Conservation (phyloP, 176 grass and related monocot species). For the Typha latifolia region DNA sequence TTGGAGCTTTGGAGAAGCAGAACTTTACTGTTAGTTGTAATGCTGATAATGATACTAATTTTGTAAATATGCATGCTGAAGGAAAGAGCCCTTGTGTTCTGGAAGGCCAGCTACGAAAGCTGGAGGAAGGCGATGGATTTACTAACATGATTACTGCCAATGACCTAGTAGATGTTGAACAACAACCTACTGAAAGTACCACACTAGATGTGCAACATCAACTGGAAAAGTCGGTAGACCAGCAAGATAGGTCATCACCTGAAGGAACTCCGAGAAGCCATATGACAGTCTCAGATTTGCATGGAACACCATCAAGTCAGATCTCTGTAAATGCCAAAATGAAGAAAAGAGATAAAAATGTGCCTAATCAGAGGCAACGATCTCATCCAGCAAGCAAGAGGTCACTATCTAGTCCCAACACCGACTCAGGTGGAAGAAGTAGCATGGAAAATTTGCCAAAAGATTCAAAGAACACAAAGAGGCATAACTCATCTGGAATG, state of each 20-base stretch:
- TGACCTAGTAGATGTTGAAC: slow-evolving; percentile 24
- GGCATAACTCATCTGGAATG: slow-evolving; percentile 33
- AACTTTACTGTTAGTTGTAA: slow-evolving; percentile 12
- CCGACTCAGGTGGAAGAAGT: slow-evolving; percentile 43
- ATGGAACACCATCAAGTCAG: slow-evolving; percentile 83
- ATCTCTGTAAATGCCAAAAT: slow-evolving; percentile 70
- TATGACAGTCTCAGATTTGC: slow-evolving; percentile 36
- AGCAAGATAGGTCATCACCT: slow-evolving; percentile 28
- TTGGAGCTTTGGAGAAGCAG: slow-evolving; percentile 59
- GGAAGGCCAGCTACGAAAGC: slow-evolving; percentile 12
- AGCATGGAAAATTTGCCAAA: slow-evolving; percentile 56
- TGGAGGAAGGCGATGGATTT: slow-evolving; percentile 19
- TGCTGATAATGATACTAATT: slow-evolving; percentile 22
- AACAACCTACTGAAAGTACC: slow-evolving; percentile 18
- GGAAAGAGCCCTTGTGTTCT: slow-evolving; percentile 11
- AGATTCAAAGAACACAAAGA: slow-evolving; percentile 41
- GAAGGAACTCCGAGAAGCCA: slow-evolving; percentile 60
- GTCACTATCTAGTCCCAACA: slow-evolving; percentile 45
- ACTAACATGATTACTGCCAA: slow-evolving; percentile 7
- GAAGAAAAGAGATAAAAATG: slow-evolving; percentile 31
- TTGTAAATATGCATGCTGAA: slow-evolving; percentile 22
- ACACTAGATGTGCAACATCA: slow-evolving; percentile 20
- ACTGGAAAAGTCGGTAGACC: slow-evolving; percentile 30
- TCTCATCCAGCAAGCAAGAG: slow-evolving; percentile 42
- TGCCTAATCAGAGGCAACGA: slow-evolving; percentile 25